Conservation (phyloP, 306 rosid genomes). For the Prunus mira region DNA sequence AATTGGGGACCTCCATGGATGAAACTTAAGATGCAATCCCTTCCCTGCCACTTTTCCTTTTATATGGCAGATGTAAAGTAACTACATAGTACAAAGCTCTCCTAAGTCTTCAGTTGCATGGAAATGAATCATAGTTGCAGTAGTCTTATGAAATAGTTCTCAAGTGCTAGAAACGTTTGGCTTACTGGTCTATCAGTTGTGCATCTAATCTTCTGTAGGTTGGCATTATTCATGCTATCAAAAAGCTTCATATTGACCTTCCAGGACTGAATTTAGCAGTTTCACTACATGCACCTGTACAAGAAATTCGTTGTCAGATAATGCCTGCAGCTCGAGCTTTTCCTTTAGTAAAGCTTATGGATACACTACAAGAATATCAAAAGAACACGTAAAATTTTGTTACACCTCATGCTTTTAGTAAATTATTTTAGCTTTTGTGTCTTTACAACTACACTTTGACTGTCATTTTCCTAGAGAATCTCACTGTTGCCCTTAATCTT, state of each 20-base stretch:
- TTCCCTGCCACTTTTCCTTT: no score
- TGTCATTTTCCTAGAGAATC: slow-evolving; percentile 14
- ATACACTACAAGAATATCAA: slow-evolving; percentile 78
- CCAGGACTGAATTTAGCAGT: slow-evolving; percentile 96
- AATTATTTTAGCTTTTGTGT: neutral
- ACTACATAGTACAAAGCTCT: neutral
- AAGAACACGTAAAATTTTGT: slow-evolving; percentile 45
- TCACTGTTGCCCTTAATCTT: slow-evolving; percentile 12
- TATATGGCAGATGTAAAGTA: neutral
- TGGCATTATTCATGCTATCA: slow-evolving; percentile 89
- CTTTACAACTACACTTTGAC: neutral
- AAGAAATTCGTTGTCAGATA: slow-evolving; percentile 92
- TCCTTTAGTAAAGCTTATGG: slow-evolving; percentile 87
- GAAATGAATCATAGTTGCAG: neutral
- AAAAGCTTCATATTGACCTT: slow-evolving; percentile 77
- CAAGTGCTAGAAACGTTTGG: slow-evolving; percentile 12
- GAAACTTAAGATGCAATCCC: no score
- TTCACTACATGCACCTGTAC: slow-evolving; percentile 92
- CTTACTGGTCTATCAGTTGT: slow-evolving; percentile 25
- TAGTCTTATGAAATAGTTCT: slow-evolving; percentile 10
- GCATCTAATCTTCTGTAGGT: slow-evolving; percentile 46
- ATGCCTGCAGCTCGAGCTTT: slow-evolving; percentile 99
- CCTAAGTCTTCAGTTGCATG: neutral
- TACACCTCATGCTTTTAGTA: neutral
- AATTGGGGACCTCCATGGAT: no score